These are phyloP conservation scores for Penicillium paradoxum DNA, from an alignment of 495 filamentous ascomycete species.

Conservation along the genomic window DNA sequence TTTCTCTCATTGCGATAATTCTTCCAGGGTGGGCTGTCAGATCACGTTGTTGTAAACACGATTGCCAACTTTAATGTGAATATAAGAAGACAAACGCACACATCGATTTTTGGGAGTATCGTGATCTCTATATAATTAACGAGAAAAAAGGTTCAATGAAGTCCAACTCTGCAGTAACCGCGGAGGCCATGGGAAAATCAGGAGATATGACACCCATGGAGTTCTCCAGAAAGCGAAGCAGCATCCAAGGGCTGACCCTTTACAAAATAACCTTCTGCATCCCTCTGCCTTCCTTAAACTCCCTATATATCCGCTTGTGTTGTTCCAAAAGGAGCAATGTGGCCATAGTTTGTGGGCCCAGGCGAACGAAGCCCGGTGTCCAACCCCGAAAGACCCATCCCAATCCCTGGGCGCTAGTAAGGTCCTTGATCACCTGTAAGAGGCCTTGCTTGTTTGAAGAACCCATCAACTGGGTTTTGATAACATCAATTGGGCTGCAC, in stretches of 20 bases:
- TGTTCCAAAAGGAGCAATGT: slow-evolving; percentile 86
- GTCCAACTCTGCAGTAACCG: not conserved
- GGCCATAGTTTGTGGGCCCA: slow-evolving; percentile 79
- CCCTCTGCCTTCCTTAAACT: slow-evolving; percentile 28
- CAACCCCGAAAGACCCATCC: slow-evolving; percentile 88
- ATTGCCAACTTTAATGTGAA: no score
- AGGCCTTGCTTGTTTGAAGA: slow-evolving; percentile 8
- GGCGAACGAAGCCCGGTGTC: slow-evolving; percentile 79
- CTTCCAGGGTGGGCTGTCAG: no score
- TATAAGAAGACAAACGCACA: no score
- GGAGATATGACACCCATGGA: not conserved
- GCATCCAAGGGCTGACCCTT: not conserved
- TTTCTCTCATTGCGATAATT: no score
- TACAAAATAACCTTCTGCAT: not conserved
- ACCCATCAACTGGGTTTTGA: slow-evolving; percentile 82
- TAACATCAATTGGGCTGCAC: slow-evolving; percentile 86
- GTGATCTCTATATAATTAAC: not conserved
- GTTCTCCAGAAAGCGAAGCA: not conserved
- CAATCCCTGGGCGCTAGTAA: slow-evolving; percentile 16
- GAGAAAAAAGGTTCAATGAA: no score
- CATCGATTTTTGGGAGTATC: not conserved
- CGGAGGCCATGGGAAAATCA: not conserved
- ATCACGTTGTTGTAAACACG: no score
- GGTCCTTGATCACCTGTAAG: slow-evolving; percentile 9
- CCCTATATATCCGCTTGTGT: slow-evolving; percentile 51